These are phyloP conservation scores for Bifiguratus adelaidae DNA, from an alignment of 192 early-diverging fungal genomes.

Conservation along the genomic window DNA sequence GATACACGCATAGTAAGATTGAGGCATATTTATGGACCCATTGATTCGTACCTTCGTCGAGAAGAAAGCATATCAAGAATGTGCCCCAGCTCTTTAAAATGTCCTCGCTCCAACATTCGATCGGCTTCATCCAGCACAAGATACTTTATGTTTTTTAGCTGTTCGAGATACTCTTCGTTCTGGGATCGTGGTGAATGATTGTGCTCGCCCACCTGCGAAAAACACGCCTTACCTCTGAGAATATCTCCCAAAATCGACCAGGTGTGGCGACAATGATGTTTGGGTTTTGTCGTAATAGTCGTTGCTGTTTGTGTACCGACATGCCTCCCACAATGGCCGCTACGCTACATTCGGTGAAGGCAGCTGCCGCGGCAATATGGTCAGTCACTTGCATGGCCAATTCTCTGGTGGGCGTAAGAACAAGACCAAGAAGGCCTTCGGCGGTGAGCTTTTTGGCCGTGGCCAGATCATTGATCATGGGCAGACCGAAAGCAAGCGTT, in stretches of 20 bases:
- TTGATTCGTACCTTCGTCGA: constrained; percentile 18
- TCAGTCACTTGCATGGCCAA: constrained; percentile 91
- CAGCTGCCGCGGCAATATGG: constrained; percentile 51
- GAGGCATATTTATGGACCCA: constrained; percentile 5
- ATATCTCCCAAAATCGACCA: constrained; percentile 64
- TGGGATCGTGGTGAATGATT: constrained; percentile 10
- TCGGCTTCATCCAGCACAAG: constrained; percentile 80
- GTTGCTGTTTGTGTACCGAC: constrained; percentile 83
- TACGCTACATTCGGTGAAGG: constrained; percentile 11
- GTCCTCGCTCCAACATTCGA: constrained; percentile 70
- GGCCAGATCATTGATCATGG: constrained; percentile 70
- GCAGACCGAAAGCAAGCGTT: constrained; percentile 92
- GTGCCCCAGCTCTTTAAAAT: constrained; percentile 60
- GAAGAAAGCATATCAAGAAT: constrained; percentile 43
- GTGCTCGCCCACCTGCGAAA: too few species aligned
- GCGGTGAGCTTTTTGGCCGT: constrained; percentile 5
- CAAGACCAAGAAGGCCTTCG: constrained; percentile 44
- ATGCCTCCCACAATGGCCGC: constrained; percentile 84
- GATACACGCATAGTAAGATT: neutral
- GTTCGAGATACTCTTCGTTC: constrained; percentile 41
- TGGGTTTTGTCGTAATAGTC: constrained; percentile 50
- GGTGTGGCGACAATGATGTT: constrained; percentile 77
- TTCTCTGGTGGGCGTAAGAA: constrained; percentile 91
- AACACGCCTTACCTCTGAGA: constrained; percentile 23
- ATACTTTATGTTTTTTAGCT: constrained; percentile 50